These are phyloP conservation scores for Lipomyces starkeyi DNA, from an alignment of 805 yeast genomes.

Conservation along the genomic window DNA sequence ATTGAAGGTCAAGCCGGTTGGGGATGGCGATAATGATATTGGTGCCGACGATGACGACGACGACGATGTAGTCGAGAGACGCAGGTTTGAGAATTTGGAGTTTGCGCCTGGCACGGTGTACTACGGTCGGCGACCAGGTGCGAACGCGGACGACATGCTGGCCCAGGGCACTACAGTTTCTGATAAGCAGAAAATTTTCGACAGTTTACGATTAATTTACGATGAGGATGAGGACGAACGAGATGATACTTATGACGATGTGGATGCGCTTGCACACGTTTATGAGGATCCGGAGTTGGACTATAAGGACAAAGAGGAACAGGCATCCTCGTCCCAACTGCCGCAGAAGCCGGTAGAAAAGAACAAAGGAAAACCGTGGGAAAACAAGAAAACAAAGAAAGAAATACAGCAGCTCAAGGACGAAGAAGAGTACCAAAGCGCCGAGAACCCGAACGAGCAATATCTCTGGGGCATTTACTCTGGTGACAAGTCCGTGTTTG, in stretches of 20 bases:
- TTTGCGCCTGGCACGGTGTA: constrained; percentile 31
- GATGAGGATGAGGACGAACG: constrained; percentile 40
- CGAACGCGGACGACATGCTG: constrained; percentile 26
- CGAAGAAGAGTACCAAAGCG: constrained; percentile 46
- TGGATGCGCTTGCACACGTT: constrained; percentile 41
- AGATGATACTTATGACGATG: constrained; percentile 45
- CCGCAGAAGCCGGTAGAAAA: background rate
- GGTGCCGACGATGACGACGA: background rate
- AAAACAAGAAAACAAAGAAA: constrained; percentile 28
- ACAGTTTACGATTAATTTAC: constrained; percentile 30
- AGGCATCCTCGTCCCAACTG: background rate
- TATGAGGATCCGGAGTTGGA: constrained; percentile 19
- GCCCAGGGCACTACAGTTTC: constrained; percentile 6
- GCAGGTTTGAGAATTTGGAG: constrained; percentile 26
- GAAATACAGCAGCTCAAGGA: constrained; percentile 33
- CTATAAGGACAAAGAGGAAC: background rate
- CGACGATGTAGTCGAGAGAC: constrained; percentile 10
- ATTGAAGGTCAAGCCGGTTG: background rate
- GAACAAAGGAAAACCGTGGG: background rate
- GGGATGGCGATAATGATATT: background rate
- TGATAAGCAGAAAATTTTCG: constrained; percentile 35
- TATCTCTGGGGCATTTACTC: constrained; percentile 63
- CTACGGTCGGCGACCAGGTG: constrained; percentile 22
- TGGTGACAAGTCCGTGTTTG: constrained; percentile 57
- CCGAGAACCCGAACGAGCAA: constrained; percentile 52